Evolutionary conservation across 163 green algal species (phyloP), one percentile per base, ranked within the genome.

Genomic region (Scenedesmus sp.): DNA sequence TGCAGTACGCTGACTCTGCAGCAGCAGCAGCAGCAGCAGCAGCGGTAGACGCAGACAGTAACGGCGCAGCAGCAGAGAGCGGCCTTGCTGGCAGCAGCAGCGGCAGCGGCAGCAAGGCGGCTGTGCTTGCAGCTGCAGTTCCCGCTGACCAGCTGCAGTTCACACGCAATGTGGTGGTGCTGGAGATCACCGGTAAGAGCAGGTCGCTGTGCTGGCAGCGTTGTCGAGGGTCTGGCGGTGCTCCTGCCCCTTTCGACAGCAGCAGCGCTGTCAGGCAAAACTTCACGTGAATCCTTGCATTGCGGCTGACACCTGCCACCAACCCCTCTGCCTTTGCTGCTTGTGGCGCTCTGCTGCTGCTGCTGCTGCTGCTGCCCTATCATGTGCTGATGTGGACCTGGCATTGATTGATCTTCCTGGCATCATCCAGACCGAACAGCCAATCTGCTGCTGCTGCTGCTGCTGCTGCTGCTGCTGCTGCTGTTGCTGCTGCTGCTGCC

Each of bases 161-260:
- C 92, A 93, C 74, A 7, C 64, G 60, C 81, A 92, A 94, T 59
- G 86, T 79, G 2, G 64, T 94, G 16, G 90, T 94, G 85, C 88
- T 94, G 70, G 89, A 93, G 73, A 86, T 94, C 20, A 93, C 86
- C 46, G 86, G 70, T 79, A n/a, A 1, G 66, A 16, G 62, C 62
- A 23, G 9, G 62, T 20, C 10, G 62, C 10, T 23, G 62, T 70
- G 62, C 62, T 23, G 62, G 34, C 34, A 46, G 34, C 34, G 34
- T 46, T 46, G 34, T 46, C 34, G 34, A 46, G 34, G 34, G 34
- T 46, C 34, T 46, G 34, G 34, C 34, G 34, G 34, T 46, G 34
- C 34, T 46, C 34, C 34, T 46, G 34, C 34, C 34, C 34, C 34
- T 46, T 46, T 46, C 34, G 34, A 46, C 34, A 46, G 34, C 34